Evolutionary conservation across 768 basidiomycete species (phyloP).

Genomic region (Russula sp.): DNA sequence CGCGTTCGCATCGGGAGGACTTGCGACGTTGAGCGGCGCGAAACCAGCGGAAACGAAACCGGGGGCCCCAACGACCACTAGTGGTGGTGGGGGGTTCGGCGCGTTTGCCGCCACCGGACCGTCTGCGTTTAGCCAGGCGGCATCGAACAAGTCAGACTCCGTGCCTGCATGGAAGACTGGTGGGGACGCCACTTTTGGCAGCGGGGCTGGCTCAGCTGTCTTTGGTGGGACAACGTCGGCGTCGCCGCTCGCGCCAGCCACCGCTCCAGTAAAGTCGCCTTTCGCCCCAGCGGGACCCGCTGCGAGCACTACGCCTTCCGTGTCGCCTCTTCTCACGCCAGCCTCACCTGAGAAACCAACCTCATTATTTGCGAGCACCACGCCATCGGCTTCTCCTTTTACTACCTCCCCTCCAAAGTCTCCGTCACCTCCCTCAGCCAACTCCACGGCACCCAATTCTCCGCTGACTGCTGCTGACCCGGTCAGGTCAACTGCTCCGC

Average conservation of each 20-base stretch:
- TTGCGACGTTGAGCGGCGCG: slow-evolving; percentile 21
- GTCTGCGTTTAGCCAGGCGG: slow-evolving; percentile 14
- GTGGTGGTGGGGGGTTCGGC: slow-evolving; percentile 30
- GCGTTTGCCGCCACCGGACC: slow-evolving; percentile 26
- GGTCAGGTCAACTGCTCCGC: neutral
- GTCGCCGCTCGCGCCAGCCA: neutral
- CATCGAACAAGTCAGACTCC: neutral
- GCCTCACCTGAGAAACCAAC: neutral
- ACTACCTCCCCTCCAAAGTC: neutral
- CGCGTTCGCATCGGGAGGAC: slow-evolving; percentile 27
- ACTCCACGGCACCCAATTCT: neutral
- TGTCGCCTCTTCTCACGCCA: slow-evolving; percentile 4
- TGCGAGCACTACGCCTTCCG: slow-evolving; percentile 16
- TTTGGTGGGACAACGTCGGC: slow-evolving; percentile 7
- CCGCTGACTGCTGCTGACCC: neutral
- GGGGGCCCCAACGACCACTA: neutral
- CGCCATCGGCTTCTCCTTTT: slow-evolving; percentile 2
- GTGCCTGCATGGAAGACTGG: slow-evolving; percentile 21
- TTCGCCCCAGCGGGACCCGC: slow-evolving; percentile 6
- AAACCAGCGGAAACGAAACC: slow-evolving; percentile 14
- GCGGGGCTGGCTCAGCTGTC: slow-evolving; percentile 6
- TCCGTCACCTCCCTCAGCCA: neutral
- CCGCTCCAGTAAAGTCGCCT: slow-evolving; percentile 2
- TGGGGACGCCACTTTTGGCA: slow-evolving; percentile 12
- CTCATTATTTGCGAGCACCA: neutral